Percentiles rank a stretch among this genome's conserved stretches.
Evolutionary conservation across 2,329 filamentous ascomycete genomes (phyloP).

Genomic region (Phoma herbarum): DNA sequence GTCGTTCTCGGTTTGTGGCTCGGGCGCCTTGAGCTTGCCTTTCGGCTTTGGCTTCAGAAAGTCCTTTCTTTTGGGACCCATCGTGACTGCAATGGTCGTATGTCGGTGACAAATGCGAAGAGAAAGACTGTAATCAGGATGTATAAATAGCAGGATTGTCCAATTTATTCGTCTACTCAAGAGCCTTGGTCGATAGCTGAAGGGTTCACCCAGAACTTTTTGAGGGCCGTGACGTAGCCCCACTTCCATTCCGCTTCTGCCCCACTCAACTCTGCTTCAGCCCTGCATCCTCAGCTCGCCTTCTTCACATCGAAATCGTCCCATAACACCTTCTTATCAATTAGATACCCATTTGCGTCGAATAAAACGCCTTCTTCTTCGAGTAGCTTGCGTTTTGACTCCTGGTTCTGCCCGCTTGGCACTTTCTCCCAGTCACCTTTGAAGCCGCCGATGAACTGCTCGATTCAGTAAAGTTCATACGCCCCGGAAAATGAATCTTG

Average conservation of each 20-base stretch:
- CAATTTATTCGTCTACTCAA: neutral
- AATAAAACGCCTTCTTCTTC: conserved; percentile 71
- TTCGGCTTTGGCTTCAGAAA: conserved; percentile 45
- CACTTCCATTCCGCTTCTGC: conserved; percentile 18
- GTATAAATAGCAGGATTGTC: neutral
- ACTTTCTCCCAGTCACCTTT: conserved; percentile 71
- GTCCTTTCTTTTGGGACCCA: conserved; percentile 47
- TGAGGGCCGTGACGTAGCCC: conserved; percentile 30
- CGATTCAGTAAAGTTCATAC: no score
- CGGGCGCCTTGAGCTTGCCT: conserved; percentile 51
- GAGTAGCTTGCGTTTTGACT: conserved; percentile 70
- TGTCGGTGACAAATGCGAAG: no score
- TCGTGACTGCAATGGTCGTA: conserved; percentile 2
- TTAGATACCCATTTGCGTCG: conserved; percentile 66
- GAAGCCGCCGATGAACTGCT: conserved; percentile 69
- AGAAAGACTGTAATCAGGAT: no score
- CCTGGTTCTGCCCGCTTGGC: conserved; percentile 69
- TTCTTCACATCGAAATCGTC: conserved; percentile 51
- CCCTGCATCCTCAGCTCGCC: conserved; percentile 25
- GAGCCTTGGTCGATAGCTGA: neutral
- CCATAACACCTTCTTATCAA: conserved; percentile 60
- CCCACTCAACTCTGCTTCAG: neutral
- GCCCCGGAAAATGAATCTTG: no score
- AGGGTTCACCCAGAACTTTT: conserved; percentile 19
- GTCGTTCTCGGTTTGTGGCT: conserved; percentile 70